Base-by-base conservation (phyloP, 345 rosid genomes). In the Stellera chamaejasme region DNA sequence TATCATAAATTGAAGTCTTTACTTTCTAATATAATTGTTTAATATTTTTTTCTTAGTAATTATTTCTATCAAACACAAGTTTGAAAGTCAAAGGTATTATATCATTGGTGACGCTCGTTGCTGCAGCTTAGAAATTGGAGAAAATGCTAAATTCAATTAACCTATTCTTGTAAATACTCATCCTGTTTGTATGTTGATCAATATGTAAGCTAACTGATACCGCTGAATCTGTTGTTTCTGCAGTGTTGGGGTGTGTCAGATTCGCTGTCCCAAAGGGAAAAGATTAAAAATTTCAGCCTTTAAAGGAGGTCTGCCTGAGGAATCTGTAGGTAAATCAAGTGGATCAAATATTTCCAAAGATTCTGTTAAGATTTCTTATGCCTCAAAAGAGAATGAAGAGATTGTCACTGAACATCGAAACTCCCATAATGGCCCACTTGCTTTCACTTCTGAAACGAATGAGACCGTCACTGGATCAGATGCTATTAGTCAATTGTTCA, bases 401-500 rank as follows among this genome's bases (percentile, higher is more conserved):
- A 76, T 70, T 49, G 51, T 63, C 43, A 63, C 65, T 26, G 84
- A 78, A 58, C 71, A 91, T 47, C 75, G 94, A 15, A 78, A 83
- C 75, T 74, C 80, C 11, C 87, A 76, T 50, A 69, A 73, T 67
- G 69, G 73, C 54, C 83, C 83, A 3, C 61, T 84, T 76, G 72
- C 90, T 32, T 87, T 73, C 77, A 74, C 84, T 26, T 78, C 88
- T 1, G 79, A 81, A 62, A 64, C 81, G 51, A 82, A 75, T 27
- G 88, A 78, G 50, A 70, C 80, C 23, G 50, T 79, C 51, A 61
- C 68, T 50, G 85, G 81, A 28, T 83, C 89, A 9, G 82, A 85
- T 48, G 89, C 91, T 73, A 83, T 87, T 60, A 86, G 78, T 51
- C 81, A 68, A 57, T 74, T 84, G 59, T 90, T 90, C 69, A 84